phyloP scores from a whole-genome alignment of 192 early-diverging fungal species.

The Entophlyctis luteolus region DNA sequence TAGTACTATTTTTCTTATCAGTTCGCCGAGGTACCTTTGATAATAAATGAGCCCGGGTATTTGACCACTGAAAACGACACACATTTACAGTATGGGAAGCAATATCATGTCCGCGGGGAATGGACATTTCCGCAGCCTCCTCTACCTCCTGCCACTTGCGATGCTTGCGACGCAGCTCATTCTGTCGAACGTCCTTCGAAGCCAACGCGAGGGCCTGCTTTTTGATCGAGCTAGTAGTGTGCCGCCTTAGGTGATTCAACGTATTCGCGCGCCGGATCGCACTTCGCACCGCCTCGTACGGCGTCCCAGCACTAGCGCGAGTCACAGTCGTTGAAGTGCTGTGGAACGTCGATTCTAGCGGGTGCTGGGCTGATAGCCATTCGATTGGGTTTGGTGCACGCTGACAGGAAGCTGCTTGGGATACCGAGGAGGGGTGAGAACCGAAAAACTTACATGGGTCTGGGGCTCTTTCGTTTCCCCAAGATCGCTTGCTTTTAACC shows the following conservation, averaged over 20 bases:
- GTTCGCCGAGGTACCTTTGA: too few species aligned
- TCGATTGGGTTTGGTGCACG: not conserved
- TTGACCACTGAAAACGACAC: too few species aligned
- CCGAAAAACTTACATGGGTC: too few species aligned
- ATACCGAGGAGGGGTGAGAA: too few species aligned
- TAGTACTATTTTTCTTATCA: too few species aligned
- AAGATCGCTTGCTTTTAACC: not conserved
- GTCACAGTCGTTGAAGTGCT: conserved; percentile 25
- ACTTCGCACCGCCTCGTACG: conserved; percentile 16
- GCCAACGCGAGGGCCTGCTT: conserved; percentile 21
- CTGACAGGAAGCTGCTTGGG: too few species aligned
- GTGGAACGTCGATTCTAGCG: conserved; percentile 20
- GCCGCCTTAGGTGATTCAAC: not conserved
- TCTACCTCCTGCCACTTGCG: conserved; percentile 19
- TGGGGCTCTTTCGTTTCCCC: not conserved
- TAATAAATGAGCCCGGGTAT: too few species aligned
- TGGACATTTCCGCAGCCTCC: conserved; percentile 3
- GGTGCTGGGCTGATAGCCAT: conserved; percentile 1
- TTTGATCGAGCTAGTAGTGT: conserved; percentile 25
- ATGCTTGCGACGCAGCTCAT: not conserved
- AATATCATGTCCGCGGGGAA: too few species aligned
- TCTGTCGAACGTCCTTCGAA: conserved; percentile 9
- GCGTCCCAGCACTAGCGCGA: conserved; percentile 4
- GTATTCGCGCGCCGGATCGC: conserved; percentile 4
- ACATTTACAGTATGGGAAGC: too few species aligned